These are phyloP conservation scores for Mucor indicus DNA, from an alignment of 371 early-diverging fungal genomes.

Conservation along the genomic window DNA sequence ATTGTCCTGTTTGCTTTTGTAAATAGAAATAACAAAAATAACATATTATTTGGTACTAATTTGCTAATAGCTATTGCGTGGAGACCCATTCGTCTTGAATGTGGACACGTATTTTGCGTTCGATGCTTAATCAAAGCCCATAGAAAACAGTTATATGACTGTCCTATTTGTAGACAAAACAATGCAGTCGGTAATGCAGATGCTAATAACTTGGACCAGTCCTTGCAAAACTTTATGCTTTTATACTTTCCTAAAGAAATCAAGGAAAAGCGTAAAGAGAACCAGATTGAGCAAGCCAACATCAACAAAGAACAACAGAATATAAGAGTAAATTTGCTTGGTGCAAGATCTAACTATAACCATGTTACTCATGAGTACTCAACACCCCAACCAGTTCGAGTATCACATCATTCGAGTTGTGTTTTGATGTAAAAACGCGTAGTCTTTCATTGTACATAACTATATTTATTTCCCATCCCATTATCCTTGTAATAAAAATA, in stretches of 20 bases:
- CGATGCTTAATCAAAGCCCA: conserved; percentile 73
- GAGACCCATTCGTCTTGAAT: conserved; percentile 71
- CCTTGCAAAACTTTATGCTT: conserved; percentile 63
- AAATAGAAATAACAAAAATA: too few species aligned
- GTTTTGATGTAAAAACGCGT: conserved; percentile 15
- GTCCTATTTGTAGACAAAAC: conserved; percentile 67
- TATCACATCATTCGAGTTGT: conserved; percentile 3
- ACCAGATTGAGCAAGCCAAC: conserved; percentile 55
- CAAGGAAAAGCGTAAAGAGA: conserved; percentile 62
- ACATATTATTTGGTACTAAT: too few species aligned
- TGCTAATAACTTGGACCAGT: conserved; percentile 55
- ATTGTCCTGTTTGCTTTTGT: conserved; percentile 36
- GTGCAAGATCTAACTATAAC: too few species aligned
- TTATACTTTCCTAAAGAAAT: conserved; percentile 74
- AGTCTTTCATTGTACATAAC: too few species aligned
- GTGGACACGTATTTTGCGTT: conserved; percentile 72
- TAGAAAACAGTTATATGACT: conserved; percentile 52
- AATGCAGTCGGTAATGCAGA: conserved; percentile 61
- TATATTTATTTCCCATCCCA: too few species aligned
- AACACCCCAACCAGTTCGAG: too few species aligned
- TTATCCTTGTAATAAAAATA: too few species aligned
- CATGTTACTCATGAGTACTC: neutral
- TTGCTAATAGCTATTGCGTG: conserved; percentile 47
- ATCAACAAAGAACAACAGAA: conserved; percentile 1
- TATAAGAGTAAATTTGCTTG: too few species aligned